phyloP scores from a whole-genome alignment of 805 yeast genomes.

The Myxozyma neglecta region DNA sequence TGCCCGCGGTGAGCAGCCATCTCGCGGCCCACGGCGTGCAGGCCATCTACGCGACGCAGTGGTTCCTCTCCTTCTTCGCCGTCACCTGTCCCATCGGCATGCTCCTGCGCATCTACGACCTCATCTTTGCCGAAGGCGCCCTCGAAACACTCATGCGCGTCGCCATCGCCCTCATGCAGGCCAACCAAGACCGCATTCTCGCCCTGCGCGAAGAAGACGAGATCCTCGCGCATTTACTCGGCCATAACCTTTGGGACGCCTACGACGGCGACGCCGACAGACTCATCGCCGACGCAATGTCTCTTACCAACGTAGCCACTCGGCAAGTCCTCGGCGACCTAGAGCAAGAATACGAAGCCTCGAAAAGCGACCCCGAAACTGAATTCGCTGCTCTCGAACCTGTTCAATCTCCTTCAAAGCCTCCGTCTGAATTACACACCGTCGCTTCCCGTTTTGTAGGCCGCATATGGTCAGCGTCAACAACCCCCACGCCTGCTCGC shows the following conservation, averaged over 20 bases:
- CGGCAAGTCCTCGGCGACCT: constrained; percentile 25
- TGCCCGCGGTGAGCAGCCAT: constrained; percentile 48
- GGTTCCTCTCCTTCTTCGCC: constrained; percentile 64
- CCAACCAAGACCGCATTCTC: constrained; percentile 47
- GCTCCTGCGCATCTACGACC: constrained; percentile 53
- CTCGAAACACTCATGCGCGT: constrained; percentile 57
- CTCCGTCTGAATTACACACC: constrained; percentile 27
- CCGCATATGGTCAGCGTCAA: constrained; percentile 19
- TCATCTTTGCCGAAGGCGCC: constrained; percentile 53
- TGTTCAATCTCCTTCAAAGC: constrained; percentile 10
- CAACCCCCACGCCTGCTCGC: not conserved
- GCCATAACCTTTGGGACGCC: constrained; percentile 47
- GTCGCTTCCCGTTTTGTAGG: constrained; percentile 29
- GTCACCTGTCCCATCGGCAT: constrained; percentile 59
- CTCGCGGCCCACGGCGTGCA: constrained; percentile 47
- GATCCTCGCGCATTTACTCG: constrained; percentile 45
- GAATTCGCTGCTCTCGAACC: not conserved
- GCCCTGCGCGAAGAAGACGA: constrained; percentile 45
- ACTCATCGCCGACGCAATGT: constrained; percentile 40
- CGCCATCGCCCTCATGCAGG: constrained; percentile 52
- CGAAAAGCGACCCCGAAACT: no score
- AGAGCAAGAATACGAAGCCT: constrained; percentile 9
- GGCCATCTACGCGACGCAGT: constrained; percentile 56
- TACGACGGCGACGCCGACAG: constrained; percentile 43
- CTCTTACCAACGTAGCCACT: constrained; percentile 30